phyloP scores from a whole-genome alignment of 2,329 filamentous ascomycete species.

The Fusarium paranaense region DNA sequence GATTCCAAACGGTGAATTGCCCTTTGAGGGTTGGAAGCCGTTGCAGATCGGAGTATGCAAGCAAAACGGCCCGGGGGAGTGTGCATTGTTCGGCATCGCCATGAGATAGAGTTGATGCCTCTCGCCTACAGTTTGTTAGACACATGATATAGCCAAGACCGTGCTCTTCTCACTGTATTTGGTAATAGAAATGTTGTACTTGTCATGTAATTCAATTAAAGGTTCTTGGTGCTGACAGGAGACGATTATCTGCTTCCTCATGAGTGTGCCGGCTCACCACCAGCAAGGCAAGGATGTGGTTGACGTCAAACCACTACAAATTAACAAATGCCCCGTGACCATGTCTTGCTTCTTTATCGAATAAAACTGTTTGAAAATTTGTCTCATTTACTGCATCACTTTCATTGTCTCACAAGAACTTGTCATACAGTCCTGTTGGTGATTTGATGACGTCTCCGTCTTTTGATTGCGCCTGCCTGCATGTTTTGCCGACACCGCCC shows the following conservation, averaged over 20 bases:
- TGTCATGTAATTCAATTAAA: neutral
- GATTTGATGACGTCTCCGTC: constrained; percentile 26
- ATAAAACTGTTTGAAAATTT: neutral
- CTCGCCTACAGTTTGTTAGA: neutral
- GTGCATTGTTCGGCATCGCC: constrained; percentile 7
- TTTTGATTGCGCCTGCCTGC: neutral
- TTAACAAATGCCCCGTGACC: neutral
- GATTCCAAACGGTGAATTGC: constrained; percentile 1
- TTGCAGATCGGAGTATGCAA: constrained; percentile 3
- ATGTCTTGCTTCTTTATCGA: no score
- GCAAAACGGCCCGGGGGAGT: neutral
- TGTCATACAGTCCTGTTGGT: neutral
- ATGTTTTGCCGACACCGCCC: constrained; percentile 27
- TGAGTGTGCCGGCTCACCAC: neutral
- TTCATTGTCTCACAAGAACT: constrained; percentile 16
- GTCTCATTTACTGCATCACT: neutral
- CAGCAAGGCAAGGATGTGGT: neutral
- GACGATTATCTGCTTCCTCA: neutral
- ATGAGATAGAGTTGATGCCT: constrained; percentile 1
- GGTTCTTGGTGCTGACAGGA: neutral
- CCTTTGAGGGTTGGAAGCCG: neutral
- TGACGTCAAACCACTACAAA: neutral
- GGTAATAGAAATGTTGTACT: neutral
- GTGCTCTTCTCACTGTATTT: neutral
- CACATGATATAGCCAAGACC: neutral